Evolutionary conservation across 352 stramenopile species (phyloP).

Genomic region (Phytophthora agathidicida): DNA sequence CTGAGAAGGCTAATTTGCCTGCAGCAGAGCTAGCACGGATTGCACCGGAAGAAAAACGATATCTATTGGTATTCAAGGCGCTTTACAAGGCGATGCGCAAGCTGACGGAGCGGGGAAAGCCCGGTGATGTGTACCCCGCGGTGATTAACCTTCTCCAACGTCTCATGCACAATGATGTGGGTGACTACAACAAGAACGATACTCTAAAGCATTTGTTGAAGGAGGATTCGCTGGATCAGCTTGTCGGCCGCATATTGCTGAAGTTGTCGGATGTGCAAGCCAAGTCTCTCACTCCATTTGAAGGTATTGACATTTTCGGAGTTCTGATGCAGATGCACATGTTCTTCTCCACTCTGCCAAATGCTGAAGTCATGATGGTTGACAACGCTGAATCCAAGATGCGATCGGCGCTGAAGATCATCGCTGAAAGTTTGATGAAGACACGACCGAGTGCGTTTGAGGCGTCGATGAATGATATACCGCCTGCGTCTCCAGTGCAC

Average conservation of each 20-base stretch:
- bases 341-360: constrained; percentile 79
- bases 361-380: constrained; percentile 66
- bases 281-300: constrained; percentile 66
- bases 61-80: constrained; percentile 75
- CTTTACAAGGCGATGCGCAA: constrained; percentile 67
- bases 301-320: constrained; percentile 81
- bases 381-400: constrained; percentile 83
- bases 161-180: constrained; percentile 79
- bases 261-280: constrained; percentile 69
- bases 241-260: constrained; percentile 74
- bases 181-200: constrained; percentile 80
- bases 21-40: constrained; percentile 45
- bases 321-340: constrained; percentile 89
- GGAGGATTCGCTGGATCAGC: constrained; percentile 78
- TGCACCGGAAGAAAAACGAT: constrained; percentile 60
- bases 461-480: constrained; percentile 62
- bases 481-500: constrained; percentile 56
- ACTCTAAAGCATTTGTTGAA: constrained; percentile 76
- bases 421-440: constrained; percentile 65
- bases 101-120: constrained; percentile 62
- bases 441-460: constrained; percentile 60
- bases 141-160: constrained; percentile 84
- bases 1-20: constrained; percentile 43
- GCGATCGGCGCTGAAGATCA: constrained; percentile 69
- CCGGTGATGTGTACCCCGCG: constrained; percentile 74